phyloP scores from a whole-genome alignment of 139 green algal genomes.

The Chlorella sp. region DNA sequence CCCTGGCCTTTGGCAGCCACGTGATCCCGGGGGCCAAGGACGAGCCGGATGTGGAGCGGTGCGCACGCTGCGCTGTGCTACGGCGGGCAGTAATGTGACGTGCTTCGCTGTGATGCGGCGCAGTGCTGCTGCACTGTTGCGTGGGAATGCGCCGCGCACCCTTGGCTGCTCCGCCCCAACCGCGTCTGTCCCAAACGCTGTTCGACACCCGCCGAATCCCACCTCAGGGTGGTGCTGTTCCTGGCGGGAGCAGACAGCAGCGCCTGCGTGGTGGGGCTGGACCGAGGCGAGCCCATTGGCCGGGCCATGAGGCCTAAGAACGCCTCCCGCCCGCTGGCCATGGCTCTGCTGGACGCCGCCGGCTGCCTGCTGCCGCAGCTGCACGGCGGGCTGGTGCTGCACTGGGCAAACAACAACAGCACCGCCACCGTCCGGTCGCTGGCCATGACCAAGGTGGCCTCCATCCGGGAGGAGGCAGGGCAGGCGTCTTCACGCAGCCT shows the following conservation, averaged over 20 bases:
- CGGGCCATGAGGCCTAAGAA: constrained; percentile 52
- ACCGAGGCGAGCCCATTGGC: constrained; percentile 12
- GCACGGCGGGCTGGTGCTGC: constrained; percentile 29
- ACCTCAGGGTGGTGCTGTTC: constrained; percentile 46
- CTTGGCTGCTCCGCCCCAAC: no score
- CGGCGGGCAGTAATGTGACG: no score
- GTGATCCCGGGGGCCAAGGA: constrained; percentile 18
- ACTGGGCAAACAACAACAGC: constrained; percentile 59
- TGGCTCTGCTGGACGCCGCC: constrained; percentile 44
- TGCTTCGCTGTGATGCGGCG: not conserved
- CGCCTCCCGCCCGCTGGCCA: constrained; percentile 30
- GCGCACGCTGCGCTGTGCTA: not conserved
- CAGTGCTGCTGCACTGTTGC: not conserved
- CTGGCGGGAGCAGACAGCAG: constrained; percentile 32
- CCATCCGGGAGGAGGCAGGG: no score
- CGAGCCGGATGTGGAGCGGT: constrained; percentile 14
- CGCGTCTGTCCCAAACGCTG: not conserved
- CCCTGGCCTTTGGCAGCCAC: constrained; percentile 31
- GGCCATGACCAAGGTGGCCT: no score
- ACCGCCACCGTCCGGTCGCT: not conserved
- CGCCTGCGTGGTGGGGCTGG: constrained; percentile 31
- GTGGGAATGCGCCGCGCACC: no score
- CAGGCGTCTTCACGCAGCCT: not conserved
- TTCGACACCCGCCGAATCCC: not conserved
- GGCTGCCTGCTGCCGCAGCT: constrained; percentile 36